phyloP scores from a whole-genome alignment of 768 basidiomycete species.

The Tubosaeta sp. region DNA sequence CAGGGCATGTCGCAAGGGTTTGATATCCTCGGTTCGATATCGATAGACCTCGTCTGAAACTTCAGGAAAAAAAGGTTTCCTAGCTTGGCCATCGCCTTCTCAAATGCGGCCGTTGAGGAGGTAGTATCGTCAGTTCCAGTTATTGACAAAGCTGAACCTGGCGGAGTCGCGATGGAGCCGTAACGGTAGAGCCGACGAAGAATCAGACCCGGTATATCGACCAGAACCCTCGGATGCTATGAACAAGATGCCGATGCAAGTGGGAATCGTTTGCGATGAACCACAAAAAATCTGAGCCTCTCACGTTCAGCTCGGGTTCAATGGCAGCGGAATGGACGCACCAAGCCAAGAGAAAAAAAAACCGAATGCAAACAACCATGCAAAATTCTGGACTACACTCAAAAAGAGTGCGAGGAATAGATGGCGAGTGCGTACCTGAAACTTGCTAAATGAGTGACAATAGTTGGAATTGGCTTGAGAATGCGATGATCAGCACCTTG shows the following conservation, averaged over 20 bases:
- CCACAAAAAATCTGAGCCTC: background rate
- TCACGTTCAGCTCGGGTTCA: background rate
- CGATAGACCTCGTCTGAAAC: too few relatives aligned
- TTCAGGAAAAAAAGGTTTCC: too few relatives aligned
- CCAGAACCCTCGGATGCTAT: background rate
- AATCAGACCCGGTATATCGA: background rate
- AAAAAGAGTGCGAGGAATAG: background rate
- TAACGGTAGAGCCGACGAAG: background rate
- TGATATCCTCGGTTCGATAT: too few relatives aligned
- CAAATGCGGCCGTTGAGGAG: background rate
- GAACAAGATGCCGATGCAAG: background rate
- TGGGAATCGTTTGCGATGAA: background rate
- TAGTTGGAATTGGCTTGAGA: constrained; percentile 11
- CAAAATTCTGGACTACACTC: background rate
- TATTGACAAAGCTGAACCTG: background rate
- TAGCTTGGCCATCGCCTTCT: background rate
- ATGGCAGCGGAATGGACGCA: background rate
- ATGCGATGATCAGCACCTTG: background rate
- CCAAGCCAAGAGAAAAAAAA: background rate
- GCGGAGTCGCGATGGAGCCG: background rate
- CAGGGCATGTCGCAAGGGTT: too few relatives aligned
- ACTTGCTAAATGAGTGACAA: constrained; percentile 15
- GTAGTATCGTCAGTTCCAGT: background rate
- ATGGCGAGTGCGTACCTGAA: background rate
- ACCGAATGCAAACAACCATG: background rate